Conservation (phyloP, 1,139 yeast species). For the Magnusiomyces magnusii region DNA sequence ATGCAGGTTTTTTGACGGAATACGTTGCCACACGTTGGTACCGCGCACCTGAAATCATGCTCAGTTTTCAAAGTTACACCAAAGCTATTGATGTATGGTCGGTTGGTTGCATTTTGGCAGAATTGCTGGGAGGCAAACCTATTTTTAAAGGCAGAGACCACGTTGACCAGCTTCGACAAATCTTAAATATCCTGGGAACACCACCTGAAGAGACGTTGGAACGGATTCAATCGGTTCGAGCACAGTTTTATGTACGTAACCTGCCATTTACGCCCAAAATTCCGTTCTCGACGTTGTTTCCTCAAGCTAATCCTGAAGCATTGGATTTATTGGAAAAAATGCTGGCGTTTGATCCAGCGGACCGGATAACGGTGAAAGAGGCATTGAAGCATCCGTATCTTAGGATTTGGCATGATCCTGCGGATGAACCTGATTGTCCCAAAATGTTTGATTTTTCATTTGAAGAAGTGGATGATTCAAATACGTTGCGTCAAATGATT, state of each 20-base stretch:
- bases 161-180: constrained; percentile 90
- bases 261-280: constrained; percentile 77
- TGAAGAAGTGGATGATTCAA: constrained; percentile 79
- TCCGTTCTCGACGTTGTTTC: constrained; percentile 66
- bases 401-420: constrained; percentile 93
- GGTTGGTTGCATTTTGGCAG: constrained; percentile 94
- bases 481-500: constrained; percentile 66
- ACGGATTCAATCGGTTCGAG: constrained; percentile 80
- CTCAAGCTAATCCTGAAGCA: constrained; percentile 81
- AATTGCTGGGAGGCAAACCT: constrained; percentile 85
- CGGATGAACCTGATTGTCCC: constrained; percentile 85
- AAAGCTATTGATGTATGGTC: constrained; percentile 98
- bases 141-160: constrained; percentile 91
- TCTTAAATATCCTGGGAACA: constrained; percentile 77
- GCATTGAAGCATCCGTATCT: constrained; percentile 88
- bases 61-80: constrained; percentile 85
- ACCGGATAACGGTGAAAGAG: constrained; percentile 80
- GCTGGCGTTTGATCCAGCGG: constrained; percentile 81
- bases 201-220: constrained; percentile 78
- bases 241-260: constrained; percentile 86
- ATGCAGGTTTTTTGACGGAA: constrained; percentile 89
- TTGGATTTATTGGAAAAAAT: constrained; percentile 72
- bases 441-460: constrained; percentile 81
- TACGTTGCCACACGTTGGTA: constrained; percentile 99
- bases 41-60: constrained; percentile 96